Conservation (phyloP, 176 grass and related monocot genomes). For the Paspalum vaginatum region DNA sequence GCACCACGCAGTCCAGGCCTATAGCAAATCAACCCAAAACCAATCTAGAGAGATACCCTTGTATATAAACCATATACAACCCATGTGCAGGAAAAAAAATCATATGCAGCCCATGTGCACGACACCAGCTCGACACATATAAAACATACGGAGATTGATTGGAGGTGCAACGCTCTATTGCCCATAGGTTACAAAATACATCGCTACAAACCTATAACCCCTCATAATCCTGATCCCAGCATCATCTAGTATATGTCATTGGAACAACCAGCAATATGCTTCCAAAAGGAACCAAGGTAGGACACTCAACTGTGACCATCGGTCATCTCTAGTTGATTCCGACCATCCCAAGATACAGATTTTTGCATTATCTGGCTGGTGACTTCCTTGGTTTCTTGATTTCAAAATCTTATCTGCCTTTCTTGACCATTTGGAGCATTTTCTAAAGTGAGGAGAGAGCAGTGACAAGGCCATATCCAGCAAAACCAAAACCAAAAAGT, state of each 20-base stretch:
- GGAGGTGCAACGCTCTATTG: background rate
- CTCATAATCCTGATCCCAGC: too few relatives aligned
- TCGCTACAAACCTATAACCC: too few relatives aligned
- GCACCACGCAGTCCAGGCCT: background rate
- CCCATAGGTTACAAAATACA: background rate
- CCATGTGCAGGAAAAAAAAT: too few relatives aligned
- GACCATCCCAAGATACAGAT: background rate
- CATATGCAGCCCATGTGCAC: background rate
- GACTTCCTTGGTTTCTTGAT: background rate
- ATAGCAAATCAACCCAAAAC: background rate
- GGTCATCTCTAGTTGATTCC: background rate
- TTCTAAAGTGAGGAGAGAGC: constrained; percentile 34
- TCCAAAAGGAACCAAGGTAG: too few relatives aligned
- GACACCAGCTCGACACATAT: background rate
- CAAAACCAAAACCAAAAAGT: constrained; percentile 65
- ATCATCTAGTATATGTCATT: too few relatives aligned
- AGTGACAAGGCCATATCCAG: constrained; percentile 50
- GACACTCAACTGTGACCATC: background rate
- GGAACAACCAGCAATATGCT: too few relatives aligned
- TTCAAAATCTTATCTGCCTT: background rate
- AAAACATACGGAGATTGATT: background rate
- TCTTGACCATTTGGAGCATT: background rate
- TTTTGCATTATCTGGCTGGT: too few relatives aligned
- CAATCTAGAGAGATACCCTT: too few relatives aligned
- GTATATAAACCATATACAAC: background rate